phyloP scores from a whole-genome alignment of 148 eudicot species.

The Camellia japonica region DNA sequence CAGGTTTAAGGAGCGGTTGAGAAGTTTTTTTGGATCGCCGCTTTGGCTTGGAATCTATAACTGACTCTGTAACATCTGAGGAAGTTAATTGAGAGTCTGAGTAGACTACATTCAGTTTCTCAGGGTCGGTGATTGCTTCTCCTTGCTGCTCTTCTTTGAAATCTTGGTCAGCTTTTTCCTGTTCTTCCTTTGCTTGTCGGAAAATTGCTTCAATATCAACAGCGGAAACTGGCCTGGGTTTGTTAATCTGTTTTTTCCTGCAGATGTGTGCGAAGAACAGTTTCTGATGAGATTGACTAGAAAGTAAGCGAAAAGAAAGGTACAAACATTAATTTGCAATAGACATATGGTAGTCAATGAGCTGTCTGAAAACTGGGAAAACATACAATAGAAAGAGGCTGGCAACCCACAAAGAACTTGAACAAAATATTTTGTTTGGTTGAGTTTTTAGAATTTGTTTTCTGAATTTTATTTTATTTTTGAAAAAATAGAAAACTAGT shows the following conservation, averaged over 20 bases:
- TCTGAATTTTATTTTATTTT: too few species aligned
- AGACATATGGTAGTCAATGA: not conserved
- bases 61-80: slow-evolving; percentile 23
- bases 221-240: slow-evolving; percentile 73
- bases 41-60: slow-evolving; percentile 35
- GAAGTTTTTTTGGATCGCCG: slow-evolving; percentile 39
- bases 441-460: too few species aligned
- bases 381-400: not conserved
- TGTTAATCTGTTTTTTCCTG: slow-evolving; percentile 80
- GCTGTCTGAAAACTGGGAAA: not conserved
- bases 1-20: slow-evolving; percentile 39
- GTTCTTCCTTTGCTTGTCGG: slow-evolving; percentile 76
- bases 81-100: slow-evolving; percentile 23
- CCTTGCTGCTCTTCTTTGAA: slow-evolving; percentile 57
- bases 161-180: slow-evolving; percentile 74
- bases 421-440: too few species aligned
- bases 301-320: not conserved
- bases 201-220: slow-evolving; percentile 73
- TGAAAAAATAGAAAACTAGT: too few species aligned
- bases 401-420: not conserved
- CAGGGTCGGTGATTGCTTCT: slow-evolving; percentile 25
- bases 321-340: not conserved
- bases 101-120: slow-evolving; percentile 18
- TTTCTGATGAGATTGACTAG: not conserved
- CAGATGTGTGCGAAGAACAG: slow-evolving; percentile 13